A percentile compares a stretch with the other conserved stretches of the same genome.
Evolutionary conservation across 345 rosid genomes (phyloP).

Genomic region (Rhizophora mangle): DNA sequence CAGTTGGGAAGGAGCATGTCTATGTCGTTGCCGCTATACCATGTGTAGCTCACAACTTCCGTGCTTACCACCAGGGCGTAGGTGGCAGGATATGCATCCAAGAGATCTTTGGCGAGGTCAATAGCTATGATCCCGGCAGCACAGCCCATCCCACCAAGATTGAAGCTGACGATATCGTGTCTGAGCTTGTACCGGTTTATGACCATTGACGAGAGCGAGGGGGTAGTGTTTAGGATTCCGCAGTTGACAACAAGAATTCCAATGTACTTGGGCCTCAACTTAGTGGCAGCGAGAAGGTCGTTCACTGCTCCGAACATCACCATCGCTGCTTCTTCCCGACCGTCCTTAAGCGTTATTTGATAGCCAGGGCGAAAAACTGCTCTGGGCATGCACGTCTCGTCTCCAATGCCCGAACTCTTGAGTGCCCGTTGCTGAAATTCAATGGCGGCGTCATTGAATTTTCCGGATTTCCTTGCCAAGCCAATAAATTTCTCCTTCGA

Average conservation of each 20-base stretch:
- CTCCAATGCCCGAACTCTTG: conserved; percentile 67
- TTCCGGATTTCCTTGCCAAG: conserved; percentile 52
- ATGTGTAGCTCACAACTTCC: conserved; percentile 54
- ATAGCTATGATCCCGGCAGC: conserved; percentile 69
- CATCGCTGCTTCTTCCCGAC: conserved; percentile 70
- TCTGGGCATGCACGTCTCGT: conserved; percentile 61
- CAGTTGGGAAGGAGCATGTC: conserved; percentile 69
- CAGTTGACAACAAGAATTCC: conserved; percentile 62
- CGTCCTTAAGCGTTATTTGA: conserved; percentile 39
- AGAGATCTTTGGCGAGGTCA: conserved; percentile 56
- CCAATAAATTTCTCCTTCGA: conserved; percentile 54
- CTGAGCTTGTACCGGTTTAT: conserved; percentile 67
- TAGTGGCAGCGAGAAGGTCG: conserved; percentile 51
- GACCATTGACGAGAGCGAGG: conserved; percentile 66
- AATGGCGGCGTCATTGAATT: conserved; percentile 48
- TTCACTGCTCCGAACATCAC: conserved; percentile 61
- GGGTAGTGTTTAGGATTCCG: conserved; percentile 63
- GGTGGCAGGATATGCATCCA: conserved; percentile 47
- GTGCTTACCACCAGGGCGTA: conserved; percentile 70
- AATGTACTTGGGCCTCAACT: conserved; percentile 46
- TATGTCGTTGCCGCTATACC: conserved; percentile 55
- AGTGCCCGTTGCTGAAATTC: conserved; percentile 46
- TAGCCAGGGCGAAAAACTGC: conserved; percentile 42
- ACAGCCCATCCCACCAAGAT: conserved; percentile 84
- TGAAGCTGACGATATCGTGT: conserved; percentile 61